A percentile compares a stretch with the other conserved stretches of the same genome.
Conservation (phyloP, 108 stramenopile genomes). For the Cyclotella baltica region DNA sequence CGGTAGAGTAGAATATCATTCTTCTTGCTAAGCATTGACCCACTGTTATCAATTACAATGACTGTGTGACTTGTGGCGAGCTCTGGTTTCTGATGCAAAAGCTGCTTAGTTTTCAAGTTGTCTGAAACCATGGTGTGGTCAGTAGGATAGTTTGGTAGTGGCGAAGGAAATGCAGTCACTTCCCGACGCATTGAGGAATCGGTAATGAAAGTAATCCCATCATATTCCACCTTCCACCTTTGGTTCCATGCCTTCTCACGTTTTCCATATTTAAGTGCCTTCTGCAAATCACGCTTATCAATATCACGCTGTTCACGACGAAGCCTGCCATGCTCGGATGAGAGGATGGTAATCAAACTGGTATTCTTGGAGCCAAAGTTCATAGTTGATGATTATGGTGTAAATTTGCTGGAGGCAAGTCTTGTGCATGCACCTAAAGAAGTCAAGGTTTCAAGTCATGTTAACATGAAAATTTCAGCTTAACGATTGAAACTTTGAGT, state of each 20-base stretch:
- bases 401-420: too few relatives aligned
- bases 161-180: conserved; percentile 46
- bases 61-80: conserved; percentile 38
- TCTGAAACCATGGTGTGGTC: neutral
- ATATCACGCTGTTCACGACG: conserved; percentile 46
- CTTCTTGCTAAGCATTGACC: conserved; percentile 43
- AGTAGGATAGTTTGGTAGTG: conserved; percentile 19
- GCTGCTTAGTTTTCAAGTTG: conserved; percentile 10
- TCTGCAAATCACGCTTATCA: conserved; percentile 42
- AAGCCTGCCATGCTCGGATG: conserved; percentile 42
- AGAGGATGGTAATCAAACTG: conserved; percentile 56
- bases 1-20: conserved; percentile 47
- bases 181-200: conserved; percentile 33
- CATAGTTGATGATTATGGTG: conserved; percentile 7
- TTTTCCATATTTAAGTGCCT: conserved; percentile 35
- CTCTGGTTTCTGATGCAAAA: conserved; percentile 34
- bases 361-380: conserved; percentile 35
- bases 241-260: conserved; percentile 18
- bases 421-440: neutral
- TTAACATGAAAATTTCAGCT: neutral
- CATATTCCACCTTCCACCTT: conserved; percentile 39
- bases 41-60: conserved; percentile 44
- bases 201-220: conserved; percentile 47
- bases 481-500: neutral
- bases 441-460: neutral